Evolutionary conservation across 2,329 filamentous ascomycete genomes (phyloP).

Genomic region (Penicillium sp.): DNA sequence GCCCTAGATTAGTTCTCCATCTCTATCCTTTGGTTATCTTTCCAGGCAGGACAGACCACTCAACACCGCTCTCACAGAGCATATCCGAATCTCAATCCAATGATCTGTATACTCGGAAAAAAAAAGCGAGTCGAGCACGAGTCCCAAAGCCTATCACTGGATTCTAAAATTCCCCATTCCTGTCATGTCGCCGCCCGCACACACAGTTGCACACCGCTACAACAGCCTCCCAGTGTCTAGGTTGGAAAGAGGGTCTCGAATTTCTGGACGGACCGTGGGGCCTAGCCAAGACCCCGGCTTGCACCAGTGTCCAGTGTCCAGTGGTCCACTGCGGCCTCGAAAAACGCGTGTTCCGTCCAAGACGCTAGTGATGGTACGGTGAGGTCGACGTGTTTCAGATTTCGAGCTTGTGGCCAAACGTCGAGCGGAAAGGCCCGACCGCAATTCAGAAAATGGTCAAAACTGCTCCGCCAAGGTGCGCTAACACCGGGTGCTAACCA

Average conservation of each 20-base stretch:
- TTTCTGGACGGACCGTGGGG: conserved; percentile 13
- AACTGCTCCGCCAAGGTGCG: background rate
- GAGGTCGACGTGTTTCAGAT: conserved; percentile 5
- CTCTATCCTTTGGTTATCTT: background rate
- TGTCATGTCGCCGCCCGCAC: background rate
- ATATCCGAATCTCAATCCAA: background rate
- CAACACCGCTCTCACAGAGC: background rate
- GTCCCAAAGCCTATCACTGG: background rate
- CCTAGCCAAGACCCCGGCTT: conserved; percentile 20
- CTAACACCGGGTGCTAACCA: conserved; percentile 1
- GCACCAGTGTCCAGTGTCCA: conserved; percentile 12
- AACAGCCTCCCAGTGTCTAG: background rate
- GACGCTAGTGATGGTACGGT: conserved; percentile 15
- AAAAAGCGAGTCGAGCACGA: background rate
- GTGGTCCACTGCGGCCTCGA: conserved; percentile 14
- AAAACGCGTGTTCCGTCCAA: conserved; percentile 28
- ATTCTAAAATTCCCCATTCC: background rate
- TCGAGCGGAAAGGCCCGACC: conserved; percentile 20
- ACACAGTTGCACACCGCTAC: conserved; percentile 14
- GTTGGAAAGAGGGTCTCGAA: conserved; percentile 12
- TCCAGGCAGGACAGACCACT: background rate
- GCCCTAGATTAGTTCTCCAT: background rate
- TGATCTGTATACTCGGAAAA: background rate
- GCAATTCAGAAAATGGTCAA: background rate
- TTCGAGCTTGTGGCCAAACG: conserved; percentile 15